These are phyloP conservation scores for Epichloe coenophiala DNA, from an alignment of 2,329 filamentous ascomycete genomes.

Conservation along the genomic window DNA sequence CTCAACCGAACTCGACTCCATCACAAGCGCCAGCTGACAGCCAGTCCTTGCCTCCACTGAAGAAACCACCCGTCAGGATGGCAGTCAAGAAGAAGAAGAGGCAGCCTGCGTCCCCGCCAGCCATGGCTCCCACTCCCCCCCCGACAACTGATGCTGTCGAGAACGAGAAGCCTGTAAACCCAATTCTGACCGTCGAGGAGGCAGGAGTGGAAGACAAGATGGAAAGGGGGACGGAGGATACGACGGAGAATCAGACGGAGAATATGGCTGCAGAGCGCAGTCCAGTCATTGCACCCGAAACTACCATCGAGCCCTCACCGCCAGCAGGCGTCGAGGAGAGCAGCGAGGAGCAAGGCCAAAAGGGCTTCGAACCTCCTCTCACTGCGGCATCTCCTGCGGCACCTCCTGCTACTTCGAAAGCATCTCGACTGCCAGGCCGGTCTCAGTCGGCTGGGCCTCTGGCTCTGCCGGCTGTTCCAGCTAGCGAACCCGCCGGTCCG, in stretches of 20 bases:
- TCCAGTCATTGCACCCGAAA: constrained; percentile 4
- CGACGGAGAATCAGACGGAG: not conserved
- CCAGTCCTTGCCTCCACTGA: constrained; percentile 13
- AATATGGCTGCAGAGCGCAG: constrained; percentile 1
- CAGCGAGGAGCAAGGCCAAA: not conserved
- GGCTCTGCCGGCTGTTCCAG: constrained; percentile 22
- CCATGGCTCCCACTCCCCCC: constrained; percentile 23
- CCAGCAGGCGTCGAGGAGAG: not conserved
- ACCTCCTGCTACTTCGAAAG: not conserved
- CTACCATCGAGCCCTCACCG: not conserved
- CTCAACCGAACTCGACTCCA: constrained; percentile 7
- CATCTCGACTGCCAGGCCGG: constrained; percentile 16
- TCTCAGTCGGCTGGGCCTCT: constrained; percentile 26
- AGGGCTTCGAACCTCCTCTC: not conserved
- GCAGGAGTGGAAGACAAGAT: not conserved
- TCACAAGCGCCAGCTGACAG: constrained; percentile 6
- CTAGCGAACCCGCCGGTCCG: constrained; percentile 37
- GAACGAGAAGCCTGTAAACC: constrained; percentile 21
- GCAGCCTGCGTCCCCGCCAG: constrained; percentile 11
- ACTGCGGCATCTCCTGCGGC: not conserved
- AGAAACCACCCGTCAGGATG: constrained; percentile 8
- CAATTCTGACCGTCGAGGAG: constrained; percentile 1
- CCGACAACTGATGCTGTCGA: constrained; percentile 25
- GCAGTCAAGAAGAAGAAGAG: constrained; percentile 11
- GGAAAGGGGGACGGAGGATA: not conserved